A percentile compares a stretch with the other conserved stretches of the same genome.
Conservation (phyloP, 2,329 filamentous ascomycete genomes). For the Colletotrichum cordylinicola region DNA sequence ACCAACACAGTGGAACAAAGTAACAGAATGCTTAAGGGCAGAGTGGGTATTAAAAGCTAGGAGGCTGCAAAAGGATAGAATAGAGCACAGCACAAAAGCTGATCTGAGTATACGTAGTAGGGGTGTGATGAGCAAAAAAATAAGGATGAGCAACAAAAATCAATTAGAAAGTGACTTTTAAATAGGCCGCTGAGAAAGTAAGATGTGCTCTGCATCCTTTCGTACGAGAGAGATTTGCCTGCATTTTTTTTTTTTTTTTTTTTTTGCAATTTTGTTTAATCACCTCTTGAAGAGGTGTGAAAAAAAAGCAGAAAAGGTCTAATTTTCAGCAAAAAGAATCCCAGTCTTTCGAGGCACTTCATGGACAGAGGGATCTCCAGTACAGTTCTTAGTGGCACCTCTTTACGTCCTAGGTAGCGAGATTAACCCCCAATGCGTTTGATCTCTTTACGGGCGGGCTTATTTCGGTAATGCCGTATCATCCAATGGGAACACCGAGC, state of each 20-base stretch:
- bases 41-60: background rate
- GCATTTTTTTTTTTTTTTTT: background rate
- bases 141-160: background rate
- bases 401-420: too few relatives aligned
- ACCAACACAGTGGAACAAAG: background rate
- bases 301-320: background rate
- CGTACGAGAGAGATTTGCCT: background rate
- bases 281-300: background rate
- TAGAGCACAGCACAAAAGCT: background rate
- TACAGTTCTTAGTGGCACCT: too few relatives aligned
- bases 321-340: background rate
- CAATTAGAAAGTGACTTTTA: background rate
- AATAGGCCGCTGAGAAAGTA: background rate
- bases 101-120: background rate
- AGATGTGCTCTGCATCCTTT: too few relatives aligned
- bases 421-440: too few relatives aligned
- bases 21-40: background rate
- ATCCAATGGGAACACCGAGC: background rate
- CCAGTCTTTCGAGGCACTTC: background rate
- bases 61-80: background rate
- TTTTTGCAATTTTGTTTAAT: background rate
- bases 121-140: background rate
- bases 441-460: background rate
- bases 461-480: background rate
- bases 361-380: too few relatives aligned